Percentiles rank a stretch among this genome's conserved stretches.
Conservation (phyloP, 2,329 filamentous ascomycete genomes). For the Colletotrichum spinosum region DNA sequence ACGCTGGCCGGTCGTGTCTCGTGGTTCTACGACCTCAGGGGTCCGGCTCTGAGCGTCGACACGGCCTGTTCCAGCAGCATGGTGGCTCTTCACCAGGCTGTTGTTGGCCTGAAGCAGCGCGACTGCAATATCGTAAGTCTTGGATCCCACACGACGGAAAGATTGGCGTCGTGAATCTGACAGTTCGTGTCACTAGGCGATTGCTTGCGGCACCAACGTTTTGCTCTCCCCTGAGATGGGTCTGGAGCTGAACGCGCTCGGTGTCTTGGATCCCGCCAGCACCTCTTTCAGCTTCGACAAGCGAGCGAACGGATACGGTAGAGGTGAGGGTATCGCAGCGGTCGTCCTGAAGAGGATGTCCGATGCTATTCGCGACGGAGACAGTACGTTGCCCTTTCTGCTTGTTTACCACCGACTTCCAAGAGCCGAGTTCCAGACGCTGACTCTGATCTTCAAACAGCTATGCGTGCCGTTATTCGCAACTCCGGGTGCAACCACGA, state of each 20-base stretch:
- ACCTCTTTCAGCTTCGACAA: slow-evolving; percentile 56
- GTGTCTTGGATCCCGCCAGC: slow-evolving; percentile 15
- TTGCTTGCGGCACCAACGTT: slow-evolving; percentile 21
- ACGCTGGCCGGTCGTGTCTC: slow-evolving; percentile 57
- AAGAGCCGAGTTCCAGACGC: no score
- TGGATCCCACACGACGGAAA: no score
- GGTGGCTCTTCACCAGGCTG: slow-evolving; percentile 58
- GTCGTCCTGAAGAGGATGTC: slow-evolving; percentile 69
- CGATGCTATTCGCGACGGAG: slow-evolving; percentile 39
- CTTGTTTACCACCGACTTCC: no score
- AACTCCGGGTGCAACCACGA: slow-evolving; percentile 52
- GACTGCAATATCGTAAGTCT: slow-evolving; percentile 15
- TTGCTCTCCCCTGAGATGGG: slow-evolving; percentile 23
- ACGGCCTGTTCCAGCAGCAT: slow-evolving; percentile 63
- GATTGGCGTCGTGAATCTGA: no score
- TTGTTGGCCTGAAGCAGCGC: slow-evolving; percentile 28
- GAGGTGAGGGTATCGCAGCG: slow-evolving; percentile 71
- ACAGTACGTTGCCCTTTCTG: no score
- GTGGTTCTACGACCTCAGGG: slow-evolving; percentile 59
- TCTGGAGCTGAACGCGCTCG: slow-evolving; percentile 12
- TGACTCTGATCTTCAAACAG: slow-evolving; percentile 1
- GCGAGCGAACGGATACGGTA: slow-evolving; percentile 70
- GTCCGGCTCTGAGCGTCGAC: slow-evolving; percentile 61
- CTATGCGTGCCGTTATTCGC: slow-evolving; percentile 46
- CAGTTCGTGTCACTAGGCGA: neutral